Base-by-base conservation (phyloP, 2,329 filamentous ascomycete genomes). In the Pseudofabraea citricarpa region DNA sequence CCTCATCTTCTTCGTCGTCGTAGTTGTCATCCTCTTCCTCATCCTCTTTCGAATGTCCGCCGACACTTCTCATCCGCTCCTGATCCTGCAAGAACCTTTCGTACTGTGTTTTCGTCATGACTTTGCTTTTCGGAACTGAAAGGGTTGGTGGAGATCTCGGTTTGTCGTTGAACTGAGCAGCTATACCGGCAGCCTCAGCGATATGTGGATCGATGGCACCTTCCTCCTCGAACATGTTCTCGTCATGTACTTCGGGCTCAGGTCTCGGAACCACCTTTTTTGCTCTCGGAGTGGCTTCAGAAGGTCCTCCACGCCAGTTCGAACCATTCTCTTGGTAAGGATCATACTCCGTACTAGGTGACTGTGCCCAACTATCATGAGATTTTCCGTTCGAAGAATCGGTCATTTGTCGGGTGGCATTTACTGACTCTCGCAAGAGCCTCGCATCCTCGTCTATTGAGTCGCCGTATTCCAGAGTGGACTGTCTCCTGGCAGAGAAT, bases 71-170 rank as follows among this genome's bases (percentile, higher is more conserved):
- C 16, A 59, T 71, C n/a, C 79, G 73, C 52, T 83, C 82, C 57
- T 87, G 83, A 58, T 93, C 85, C 56, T 83, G 76, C 49, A 82
- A 78, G 56, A 90, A 91, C 51, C 77, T 77, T 61, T 95, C 89
- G 54, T 94, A 95, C 60, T 95, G 81, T 9, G 83, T 87, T 1
- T 85, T 85, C 2, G 90, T 95, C 87, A 95, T 95, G 49, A 93
- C 85, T 64, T 93, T 93, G 16, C 72, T 70, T 7, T 74, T 64
- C 2, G 69, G 39, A n/a, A 36, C 31, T n/a, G 43, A 40, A 26
- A 21, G 45, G 20, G 44, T 16, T 21, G 43, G 43, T n/a, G 50
- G 48, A 3, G 49, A 43, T 3, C 32, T 31, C 22, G 51, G 19
- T 36, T 41, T 55, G 19, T 60, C 50, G 18, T 56, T 45, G 21